Percentiles rank a stretch among this genome's conserved stretches.
Conservation (phyloP, 768 basidiomycete species). For the Boletus huronensis region DNA sequence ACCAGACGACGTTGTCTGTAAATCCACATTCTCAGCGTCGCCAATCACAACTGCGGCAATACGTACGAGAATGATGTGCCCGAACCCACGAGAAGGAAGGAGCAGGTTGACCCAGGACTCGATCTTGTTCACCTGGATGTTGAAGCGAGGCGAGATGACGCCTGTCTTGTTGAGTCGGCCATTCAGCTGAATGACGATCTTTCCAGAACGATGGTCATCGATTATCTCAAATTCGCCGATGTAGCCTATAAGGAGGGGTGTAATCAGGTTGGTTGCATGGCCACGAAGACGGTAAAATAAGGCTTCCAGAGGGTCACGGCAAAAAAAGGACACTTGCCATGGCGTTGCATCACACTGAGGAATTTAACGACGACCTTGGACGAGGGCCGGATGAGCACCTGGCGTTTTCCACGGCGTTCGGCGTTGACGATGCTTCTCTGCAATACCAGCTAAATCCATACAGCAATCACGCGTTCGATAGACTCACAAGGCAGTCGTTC, state of each 20-base stretch:
- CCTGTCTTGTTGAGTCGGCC: conserved; percentile 99
- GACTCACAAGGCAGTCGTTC: conserved; percentile 59
- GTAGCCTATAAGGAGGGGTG: conserved; percentile 59
- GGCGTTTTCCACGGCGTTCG: conserved; percentile 98
- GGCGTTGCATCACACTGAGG: conserved; percentile 97
- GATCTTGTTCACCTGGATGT: conserved; percentile 89
- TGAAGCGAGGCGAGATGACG: conserved; percentile 99
- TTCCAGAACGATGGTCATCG: conserved; percentile 97
- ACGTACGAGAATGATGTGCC: conserved; percentile 89
- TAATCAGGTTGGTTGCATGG: neutral
- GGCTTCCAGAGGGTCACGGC: no score
- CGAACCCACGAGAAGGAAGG: conserved; percentile 94
- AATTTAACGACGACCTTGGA: conserved; percentile 99
- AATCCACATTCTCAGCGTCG: neutral
- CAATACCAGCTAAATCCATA: conserved; percentile 1
- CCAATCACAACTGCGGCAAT: neutral
- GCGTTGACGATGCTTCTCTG: conserved; percentile 99
- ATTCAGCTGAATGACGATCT: conserved; percentile 97
- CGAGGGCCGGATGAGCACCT: conserved; percentile 95
- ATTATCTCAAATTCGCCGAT: conserved; percentile 98
- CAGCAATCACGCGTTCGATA: neutral
- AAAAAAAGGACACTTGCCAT: conserved; percentile 60
- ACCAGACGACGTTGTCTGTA: conserved; percentile 91
- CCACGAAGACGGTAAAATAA: neutral
- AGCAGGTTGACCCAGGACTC: conserved; percentile 97